Base-by-base conservation (phyloP, 768 basidiomycete genomes). In the Mycena alexandri region DNA sequence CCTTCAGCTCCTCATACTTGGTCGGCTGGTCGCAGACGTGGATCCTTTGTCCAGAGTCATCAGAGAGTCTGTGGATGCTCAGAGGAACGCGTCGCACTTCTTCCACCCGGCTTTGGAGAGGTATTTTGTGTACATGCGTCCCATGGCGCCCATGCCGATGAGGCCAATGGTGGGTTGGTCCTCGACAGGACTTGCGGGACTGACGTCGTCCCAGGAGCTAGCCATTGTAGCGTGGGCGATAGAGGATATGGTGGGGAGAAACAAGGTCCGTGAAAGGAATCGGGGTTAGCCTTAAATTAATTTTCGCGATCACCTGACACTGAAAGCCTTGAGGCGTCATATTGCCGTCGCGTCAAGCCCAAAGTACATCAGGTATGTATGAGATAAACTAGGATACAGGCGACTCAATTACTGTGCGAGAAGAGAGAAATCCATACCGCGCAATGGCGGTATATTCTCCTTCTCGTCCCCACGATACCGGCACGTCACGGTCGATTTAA, bases 91-190 rank as follows among this genome's bases (percentile, higher is more conserved):
- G 53, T n/a, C 75, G 58, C 68, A 95, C 96, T 89, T 92, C 78
- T 90, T 87, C 90, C 94, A 95, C 2, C 97, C 96, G 12, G 91
- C 95, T 8, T 83, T 82, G 13, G 90, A 87, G 25, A 99, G 83
- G n/a, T 82, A 76, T 19, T 84, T 85, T 0, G 95, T 95, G 76
- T 98, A 99, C 95, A 99, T 95, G 74, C 82, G 84, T 2, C 97
- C 97, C 97, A 99, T 99, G 55, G 93, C 93, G 0, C 96, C 96
- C 96, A 98, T 98, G 2, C 97, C 96, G 68, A 98, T 98, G 57
- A 98, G 82, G 2, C 96, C 96, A 43, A 99, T 93, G 0, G 86
- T 85, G 8, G 94, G 93, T 71, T 95, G 94, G 22, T 58, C 33
- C 9, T 61, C 61, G 11, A 44, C 16, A 19, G 60, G 54, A 21